Evolutionary conservation across 345 rosid species (phyloP), one percentile per base, ranked within the genome.

Genomic region (Lepidium africanum): DNA sequence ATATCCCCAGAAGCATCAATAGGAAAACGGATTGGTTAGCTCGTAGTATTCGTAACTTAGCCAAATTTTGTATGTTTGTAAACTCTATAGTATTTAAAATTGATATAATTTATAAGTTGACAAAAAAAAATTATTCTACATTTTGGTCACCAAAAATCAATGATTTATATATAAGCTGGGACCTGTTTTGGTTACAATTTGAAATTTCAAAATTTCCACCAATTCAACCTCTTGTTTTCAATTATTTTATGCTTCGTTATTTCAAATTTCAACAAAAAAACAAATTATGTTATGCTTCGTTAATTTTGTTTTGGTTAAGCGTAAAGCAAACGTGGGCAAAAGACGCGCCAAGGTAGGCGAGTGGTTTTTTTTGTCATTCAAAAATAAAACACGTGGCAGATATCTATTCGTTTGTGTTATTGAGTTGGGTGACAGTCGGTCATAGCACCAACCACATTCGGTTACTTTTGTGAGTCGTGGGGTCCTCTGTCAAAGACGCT

Each of bases 401-500:
- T 12, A 15, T 0, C 0, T 27, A 2, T 53, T 59, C 30, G 77
- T 3, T 53, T 5, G 50, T 27, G 15, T 2, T 7, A 43, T 42
- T 43, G 57, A 60, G 49, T 60, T 53, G 0, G 27, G 69, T 74
- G 45, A 74, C 73, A 54, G 69, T 10, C 73, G 67, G 77, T 74
- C 59, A 60, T 65, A 50, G 40, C 25, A 73, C 14, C 71, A 65
- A 14, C 54, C 58, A 23, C 38, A 45, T 42, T 43, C 47, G 60
- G 40, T n/a, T 63, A 14, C 30, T 71, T n/a, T 53, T 49, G 60
- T 57, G 66, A 25, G 59, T 36, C 49, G 82, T 72, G 82, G 85
- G 85, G 85, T 67, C 86, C 53, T 77, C 67, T 30, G 8, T 27
- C 49, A 63, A 48, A 72, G 55, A 64, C 82, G 82, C 84, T 68